Evolutionary conservation across 2,329 filamentous ascomycete genomes (phyloP), one percentile per base, ranked within the genome.

Genomic region (Cytospora paraplurivora): DNA sequence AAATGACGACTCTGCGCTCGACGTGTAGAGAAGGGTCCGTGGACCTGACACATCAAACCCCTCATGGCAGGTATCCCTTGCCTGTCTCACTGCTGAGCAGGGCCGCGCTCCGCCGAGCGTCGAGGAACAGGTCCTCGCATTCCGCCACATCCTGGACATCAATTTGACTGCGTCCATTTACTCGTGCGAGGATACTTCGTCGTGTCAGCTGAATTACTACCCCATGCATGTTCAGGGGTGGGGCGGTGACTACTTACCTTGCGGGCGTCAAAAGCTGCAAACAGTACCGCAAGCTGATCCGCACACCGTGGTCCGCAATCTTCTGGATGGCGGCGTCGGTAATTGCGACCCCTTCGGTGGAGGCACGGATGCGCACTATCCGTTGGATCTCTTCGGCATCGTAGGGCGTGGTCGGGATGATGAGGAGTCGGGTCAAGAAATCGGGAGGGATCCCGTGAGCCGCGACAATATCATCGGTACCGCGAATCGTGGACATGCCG

Each of bases 381-480:
- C 88, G 88, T 79, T 93, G 93, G 76, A 99, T 96, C 79, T 99
- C 95, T 17, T 92, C 87, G 50, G 88, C 85, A 66, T 88, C 85
- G 79, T 98, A 99, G 12, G 93, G 88, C 70, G 93, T 91, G 19
- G 95, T 99, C 52, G 95, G 95, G 72, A 99, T 89, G 78, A 99
- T 98, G 73, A 99, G 90, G 62, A 99, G 87, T 65, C 95, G 92
- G 61, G 92, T 90, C 62, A 99, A 85, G 70, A 99, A 93, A 77
- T 99, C 95, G 11, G 94, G 87, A 17, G 95, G 95, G 70, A 99
- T 89, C 73, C 95, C 95, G 78, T 99, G 95, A 4, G 95, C 92
- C 62, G 93, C 92, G 70, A 90, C 83, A 73, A 95, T 84, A 75
- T 91, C 86, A 70, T 90, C 85, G 62, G 91, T 94, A 73, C 94